phyloP scores from a whole-genome alignment of 1,139 yeast species.

The Arxiozyma slooffiae region DNA sequence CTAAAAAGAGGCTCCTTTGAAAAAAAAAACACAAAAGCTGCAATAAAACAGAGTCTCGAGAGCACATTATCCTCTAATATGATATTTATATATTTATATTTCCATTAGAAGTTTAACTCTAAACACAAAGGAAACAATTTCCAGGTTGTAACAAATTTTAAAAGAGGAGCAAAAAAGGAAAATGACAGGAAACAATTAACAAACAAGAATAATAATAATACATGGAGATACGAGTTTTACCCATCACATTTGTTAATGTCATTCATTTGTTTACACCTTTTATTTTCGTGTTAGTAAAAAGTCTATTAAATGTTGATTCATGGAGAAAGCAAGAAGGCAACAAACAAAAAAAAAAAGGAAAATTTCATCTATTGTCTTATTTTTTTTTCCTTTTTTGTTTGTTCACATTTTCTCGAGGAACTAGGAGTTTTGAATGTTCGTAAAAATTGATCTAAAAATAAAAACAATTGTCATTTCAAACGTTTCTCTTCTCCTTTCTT shows the following conservation, averaged over 20 bases:
- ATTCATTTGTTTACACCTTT: too few species aligned
- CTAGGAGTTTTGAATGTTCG: not conserved
- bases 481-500: not conserved
- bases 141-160: not conserved
- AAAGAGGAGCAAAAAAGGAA: not conserved
- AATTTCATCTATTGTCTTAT: not conserved
- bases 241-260: not conserved
- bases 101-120: not conserved
- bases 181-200: too few species aligned
- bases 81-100: too few species aligned
- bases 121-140: not conserved
- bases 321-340: not conserved
- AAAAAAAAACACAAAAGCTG: too few species aligned
- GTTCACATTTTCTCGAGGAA: not conserved
- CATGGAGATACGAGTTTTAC: not conserved
- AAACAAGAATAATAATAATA: too few species aligned
- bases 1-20: too few species aligned
- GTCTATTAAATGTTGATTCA: not conserved
- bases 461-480: not conserved
- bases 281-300: not conserved
- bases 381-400: too few species aligned
- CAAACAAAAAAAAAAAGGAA: not conserved
- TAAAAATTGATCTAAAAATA: too few species aligned
- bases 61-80: not conserved
- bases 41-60: too few species aligned